phyloP scores from a whole-genome alignment of 805 yeast genomes.

The Saccharomycopsis fodiens region DNA sequence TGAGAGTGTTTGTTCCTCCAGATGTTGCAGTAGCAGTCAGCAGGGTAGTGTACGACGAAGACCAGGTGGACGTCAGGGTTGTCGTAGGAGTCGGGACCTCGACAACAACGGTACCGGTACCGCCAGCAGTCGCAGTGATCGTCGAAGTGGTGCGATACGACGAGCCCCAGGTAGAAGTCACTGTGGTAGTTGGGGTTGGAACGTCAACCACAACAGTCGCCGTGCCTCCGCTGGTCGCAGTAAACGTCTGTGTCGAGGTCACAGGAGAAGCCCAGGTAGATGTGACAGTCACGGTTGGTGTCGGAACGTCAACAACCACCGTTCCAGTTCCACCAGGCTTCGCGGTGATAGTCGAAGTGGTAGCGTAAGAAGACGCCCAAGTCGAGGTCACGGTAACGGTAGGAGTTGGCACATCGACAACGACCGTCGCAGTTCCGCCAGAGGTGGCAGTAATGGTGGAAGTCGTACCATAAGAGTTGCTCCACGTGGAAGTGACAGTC shows the following conservation, averaged over 20 bases:
- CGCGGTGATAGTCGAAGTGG: neutral
- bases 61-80: neutral
- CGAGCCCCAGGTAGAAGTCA: neutral
- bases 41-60: neutral
- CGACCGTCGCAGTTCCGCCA: neutral
- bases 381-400: neutral
- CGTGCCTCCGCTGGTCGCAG: neutral
- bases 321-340: neutral
- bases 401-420: neutral
- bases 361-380: neutral
- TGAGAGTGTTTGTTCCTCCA: neutral
- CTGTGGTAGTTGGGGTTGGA: neutral
- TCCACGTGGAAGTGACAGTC: neutral
- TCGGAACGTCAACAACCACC: neutral
- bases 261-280: neutral
- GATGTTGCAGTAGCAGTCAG: neutral
- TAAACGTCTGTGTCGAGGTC: neutral
- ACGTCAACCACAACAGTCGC: neutral
- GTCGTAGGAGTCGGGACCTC: neutral
- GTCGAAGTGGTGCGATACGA: neutral
- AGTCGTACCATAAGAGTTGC: neutral
- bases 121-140: neutral
- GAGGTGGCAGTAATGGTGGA: neutral
- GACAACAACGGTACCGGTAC: neutral
- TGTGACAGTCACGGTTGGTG: constrained; percentile 1